A percentile compares a stretch with the other conserved stretches of the same genome.
Conservation (phyloP, 169 alveolate species). For the Plasmodium malariae region DNA sequence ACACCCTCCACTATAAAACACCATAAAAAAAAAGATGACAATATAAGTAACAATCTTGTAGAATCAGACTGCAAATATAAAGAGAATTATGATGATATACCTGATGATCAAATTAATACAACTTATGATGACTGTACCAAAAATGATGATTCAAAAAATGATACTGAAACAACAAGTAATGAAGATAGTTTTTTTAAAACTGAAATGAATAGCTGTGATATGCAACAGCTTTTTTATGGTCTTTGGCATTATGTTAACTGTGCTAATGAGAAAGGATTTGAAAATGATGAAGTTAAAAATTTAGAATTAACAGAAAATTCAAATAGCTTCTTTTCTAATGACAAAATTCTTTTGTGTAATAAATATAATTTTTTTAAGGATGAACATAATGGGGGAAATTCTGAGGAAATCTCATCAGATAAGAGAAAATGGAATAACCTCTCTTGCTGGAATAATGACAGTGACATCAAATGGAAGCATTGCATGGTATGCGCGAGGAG, state of each 20-base stretch:
- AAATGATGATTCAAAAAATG: constrained; percentile 1
- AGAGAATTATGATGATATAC: background rate
- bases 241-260: constrained; percentile 31
- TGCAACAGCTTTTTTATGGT: constrained; percentile 15
- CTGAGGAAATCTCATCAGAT: constrained; percentile 7
- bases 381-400: background rate
- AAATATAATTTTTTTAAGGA: background rate
- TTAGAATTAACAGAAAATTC: constrained; percentile 29
- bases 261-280: background rate
- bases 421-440: background rate
- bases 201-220: constrained; percentile 15
- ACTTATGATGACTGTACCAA: background rate
- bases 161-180: constrained; percentile 11
- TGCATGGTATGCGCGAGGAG: too few relatives aligned
- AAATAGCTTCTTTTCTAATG: background rate
- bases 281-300: constrained; percentile 8
- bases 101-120: constrained; percentile 3
- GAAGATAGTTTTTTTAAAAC: background rate
- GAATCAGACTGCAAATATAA: background rate
- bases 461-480: too few relatives aligned
- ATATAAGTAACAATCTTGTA: background rate
- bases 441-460: too few relatives aligned
- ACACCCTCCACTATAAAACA: background rate
- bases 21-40: background rate
- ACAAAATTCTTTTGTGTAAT: constrained; percentile 1